Conservation (phyloP, 1,284 basidiomycete genomes). For the Pseudozyma sp. region DNA sequence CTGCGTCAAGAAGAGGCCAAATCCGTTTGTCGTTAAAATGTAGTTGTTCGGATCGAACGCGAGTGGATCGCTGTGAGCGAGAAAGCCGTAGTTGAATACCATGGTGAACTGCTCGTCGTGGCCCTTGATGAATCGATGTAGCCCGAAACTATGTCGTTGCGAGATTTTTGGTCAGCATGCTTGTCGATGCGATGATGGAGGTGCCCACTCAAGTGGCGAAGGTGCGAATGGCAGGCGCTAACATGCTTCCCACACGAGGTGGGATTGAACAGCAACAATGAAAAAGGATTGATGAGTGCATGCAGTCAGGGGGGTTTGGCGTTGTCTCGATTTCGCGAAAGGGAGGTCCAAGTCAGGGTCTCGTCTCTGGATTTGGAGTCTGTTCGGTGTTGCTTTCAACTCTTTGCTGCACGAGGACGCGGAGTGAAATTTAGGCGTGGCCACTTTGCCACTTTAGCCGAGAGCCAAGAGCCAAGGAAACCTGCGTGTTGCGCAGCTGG, state of each 20-base stretch:
- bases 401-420: background rate
- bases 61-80: conserved; percentile 49
- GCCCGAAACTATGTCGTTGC: too few species aligned
- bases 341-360: conserved; percentile 1
- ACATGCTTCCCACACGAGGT: background rate
- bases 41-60: conserved; percentile 44
- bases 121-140: too few species aligned
- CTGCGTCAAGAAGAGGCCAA: conserved; percentile 52
- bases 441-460: background rate
- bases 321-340: background rate
- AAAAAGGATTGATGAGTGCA: background rate
- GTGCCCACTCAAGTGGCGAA: too few species aligned
- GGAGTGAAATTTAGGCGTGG: background rate
- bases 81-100: conserved; percentile 41
- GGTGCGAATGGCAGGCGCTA: too few species aligned
- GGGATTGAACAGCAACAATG: background rate
- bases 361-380: too few species aligned
- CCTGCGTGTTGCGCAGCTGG: conserved; percentile 8
- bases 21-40: conserved; percentile 45
- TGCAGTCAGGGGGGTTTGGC: conserved; percentile 2
- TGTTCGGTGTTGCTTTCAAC: too few species aligned
- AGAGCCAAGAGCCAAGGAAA: background rate
- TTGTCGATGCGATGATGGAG: too few species aligned
- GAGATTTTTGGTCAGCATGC: too few species aligned
- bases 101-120: background rate